phyloP scores from a whole-genome alignment of 257 asterid genomes.

The Fraxinus cuspidata region DNA sequence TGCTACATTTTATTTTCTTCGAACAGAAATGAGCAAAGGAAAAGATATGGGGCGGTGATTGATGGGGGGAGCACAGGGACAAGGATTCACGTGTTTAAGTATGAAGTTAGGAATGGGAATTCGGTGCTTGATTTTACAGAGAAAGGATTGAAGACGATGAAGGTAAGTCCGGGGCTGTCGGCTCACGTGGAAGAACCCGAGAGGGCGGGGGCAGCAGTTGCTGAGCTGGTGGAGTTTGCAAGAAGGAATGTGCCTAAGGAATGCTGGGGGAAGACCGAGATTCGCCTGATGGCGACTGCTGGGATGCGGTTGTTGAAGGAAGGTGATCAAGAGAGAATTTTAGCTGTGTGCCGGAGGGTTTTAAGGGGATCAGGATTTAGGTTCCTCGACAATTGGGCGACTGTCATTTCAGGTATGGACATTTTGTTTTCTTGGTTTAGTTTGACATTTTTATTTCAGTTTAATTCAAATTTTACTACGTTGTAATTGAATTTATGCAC shows the following conservation, averaged over 20 bases:
- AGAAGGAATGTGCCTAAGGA: slow-evolving; percentile 72
- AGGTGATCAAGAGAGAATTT: slow-evolving; percentile 65
- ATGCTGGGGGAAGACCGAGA: slow-evolving; percentile 66
- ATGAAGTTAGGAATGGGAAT: slow-evolving; percentile 53
- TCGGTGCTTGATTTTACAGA: slow-evolving; percentile 67
- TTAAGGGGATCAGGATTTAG: slow-evolving; percentile 68
- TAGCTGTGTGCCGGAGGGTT: slow-evolving; percentile 66
- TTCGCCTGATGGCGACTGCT: slow-evolving; percentile 92
- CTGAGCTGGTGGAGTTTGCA: slow-evolving; percentile 77
- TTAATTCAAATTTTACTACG: background rate
- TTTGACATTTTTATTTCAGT: background rate
- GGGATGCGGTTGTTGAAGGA: slow-evolving; percentile 82
- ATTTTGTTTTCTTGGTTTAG: slow-evolving; percentile 11
- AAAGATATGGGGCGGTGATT: slow-evolving; percentile 69
- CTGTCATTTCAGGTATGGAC: slow-evolving; percentile 77
- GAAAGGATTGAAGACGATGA: slow-evolving; percentile 70
- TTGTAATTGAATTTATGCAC: background rate
- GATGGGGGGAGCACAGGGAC: slow-evolving; percentile 99
- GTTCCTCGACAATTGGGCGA: slow-evolving; percentile 84
- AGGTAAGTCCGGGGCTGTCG: slow-evolving; percentile 90
- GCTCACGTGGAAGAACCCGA: slow-evolving; percentile 66
- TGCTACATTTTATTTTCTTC: slow-evolving; percentile 58
- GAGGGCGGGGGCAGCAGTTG: slow-evolving; percentile 50
- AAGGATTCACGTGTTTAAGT: slow-evolving; percentile 84
- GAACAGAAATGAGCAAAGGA: slow-evolving; percentile 24